Percentiles rank a stretch among this genome's conserved stretches.
Conservation (phyloP, 2,329 filamentous ascomycete genomes). For the Fusarium abutilonis region DNA sequence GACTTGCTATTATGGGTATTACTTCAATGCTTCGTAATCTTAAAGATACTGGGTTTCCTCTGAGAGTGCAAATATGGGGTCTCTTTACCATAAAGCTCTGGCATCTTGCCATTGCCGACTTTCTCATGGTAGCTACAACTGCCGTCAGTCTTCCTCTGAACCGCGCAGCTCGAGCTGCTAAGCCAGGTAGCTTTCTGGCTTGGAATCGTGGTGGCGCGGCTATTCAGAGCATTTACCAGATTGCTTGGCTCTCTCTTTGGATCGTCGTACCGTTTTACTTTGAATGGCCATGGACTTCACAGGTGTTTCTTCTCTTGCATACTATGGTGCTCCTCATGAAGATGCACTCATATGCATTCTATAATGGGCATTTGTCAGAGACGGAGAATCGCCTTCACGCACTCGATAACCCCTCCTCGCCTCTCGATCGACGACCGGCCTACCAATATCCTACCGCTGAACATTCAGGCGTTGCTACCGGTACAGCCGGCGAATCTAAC, state of each 20-base stretch:
- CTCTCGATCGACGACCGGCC: conserved; percentile 70
- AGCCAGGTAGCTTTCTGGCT: conserved; percentile 63
- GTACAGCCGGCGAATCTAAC: conserved; percentile 37
- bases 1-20: conserved; percentile 94
- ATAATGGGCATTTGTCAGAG: conserved; percentile 93
- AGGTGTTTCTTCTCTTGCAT: conserved; percentile 93
- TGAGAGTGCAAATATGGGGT: conserved; percentile 87
- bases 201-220: conserved; percentile 84
- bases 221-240: conserved; percentile 84
- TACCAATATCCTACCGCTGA: conserved; percentile 78
- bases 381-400: conserved; percentile 82
- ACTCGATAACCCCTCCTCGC: conserved; percentile 77
- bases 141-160: conserved; percentile 79
- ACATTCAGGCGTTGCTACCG: conserved; percentile 53
- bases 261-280: conserved; percentile 84
- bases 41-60: conserved; percentile 89
- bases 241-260: conserved; percentile 83
- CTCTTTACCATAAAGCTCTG: conserved; percentile 89
- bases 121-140: conserved; percentile 83
- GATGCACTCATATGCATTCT: conserved; percentile 98
- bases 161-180: conserved; percentile 66
- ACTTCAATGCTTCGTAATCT: conserved; percentile 93
- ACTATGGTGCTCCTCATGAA: conserved; percentile 96
- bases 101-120: conserved; percentile 84
- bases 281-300: conserved; percentile 95